phyloP scores from a whole-genome alignment of 83 land plant species.

The Picea abies region DNA sequence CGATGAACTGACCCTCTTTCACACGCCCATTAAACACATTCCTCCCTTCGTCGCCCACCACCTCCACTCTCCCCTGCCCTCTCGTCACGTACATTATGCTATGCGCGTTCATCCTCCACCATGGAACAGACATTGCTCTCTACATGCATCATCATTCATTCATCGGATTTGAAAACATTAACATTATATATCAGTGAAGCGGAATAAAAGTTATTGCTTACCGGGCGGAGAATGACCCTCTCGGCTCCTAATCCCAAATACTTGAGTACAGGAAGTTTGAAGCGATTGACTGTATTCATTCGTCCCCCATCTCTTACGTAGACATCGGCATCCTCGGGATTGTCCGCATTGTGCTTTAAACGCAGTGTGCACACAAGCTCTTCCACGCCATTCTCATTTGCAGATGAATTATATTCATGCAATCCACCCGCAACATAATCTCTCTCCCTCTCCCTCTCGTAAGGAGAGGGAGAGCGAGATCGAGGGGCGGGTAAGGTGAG shows the following conservation, averaged over 20 bases:
- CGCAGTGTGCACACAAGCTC: conserved; percentile 5
- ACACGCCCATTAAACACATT: conserved; percentile 13
- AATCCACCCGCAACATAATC: too few relatives aligned
- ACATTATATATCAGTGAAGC: too few relatives aligned
- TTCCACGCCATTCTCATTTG: conserved; percentile 11
- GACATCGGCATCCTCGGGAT: conserved; percentile 10
- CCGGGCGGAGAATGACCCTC: conserved; percentile 26
- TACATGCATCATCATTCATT: neutral
- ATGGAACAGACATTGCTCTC: conserved; percentile 32
- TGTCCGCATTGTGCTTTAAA: conserved; percentile 13
- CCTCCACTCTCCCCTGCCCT: conserved; percentile 27
- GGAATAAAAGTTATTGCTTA: neutral
- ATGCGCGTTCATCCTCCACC: conserved; percentile 31
- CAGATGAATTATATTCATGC: too few relatives aligned
- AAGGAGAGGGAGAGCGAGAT: too few relatives aligned
- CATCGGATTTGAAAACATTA: too few relatives aligned
- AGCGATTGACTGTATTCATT: conserved; percentile 18
- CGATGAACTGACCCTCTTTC: conserved; percentile 13
- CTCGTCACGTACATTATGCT: conserved; percentile 24
- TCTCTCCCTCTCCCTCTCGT: too few relatives aligned
- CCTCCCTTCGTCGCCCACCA: conserved; percentile 24
- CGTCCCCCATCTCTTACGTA: neutral
- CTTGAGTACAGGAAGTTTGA: conserved; percentile 39
- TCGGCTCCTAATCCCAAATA: conserved; percentile 27
- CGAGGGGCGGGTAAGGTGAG: too few relatives aligned